phyloP scores from a whole-genome alignment of 495 filamentous ascomycete genomes.

The Penicillium parvum region DNA sequence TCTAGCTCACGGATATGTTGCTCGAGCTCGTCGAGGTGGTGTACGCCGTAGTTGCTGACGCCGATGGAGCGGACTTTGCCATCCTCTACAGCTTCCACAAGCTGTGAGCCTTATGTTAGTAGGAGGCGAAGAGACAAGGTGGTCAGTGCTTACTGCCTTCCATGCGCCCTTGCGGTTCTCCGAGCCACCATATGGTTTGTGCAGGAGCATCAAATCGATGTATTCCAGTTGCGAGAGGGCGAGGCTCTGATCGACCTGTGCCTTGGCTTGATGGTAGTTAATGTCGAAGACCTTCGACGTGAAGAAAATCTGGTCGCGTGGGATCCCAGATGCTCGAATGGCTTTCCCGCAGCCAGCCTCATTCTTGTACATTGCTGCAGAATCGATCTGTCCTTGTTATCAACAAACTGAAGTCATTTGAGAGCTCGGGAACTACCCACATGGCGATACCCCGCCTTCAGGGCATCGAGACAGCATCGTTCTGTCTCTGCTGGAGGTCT shows the following conservation, averaged over 20 bases:
- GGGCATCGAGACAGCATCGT: slow-evolving; percentile 42
- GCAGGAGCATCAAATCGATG: slow-evolving; percentile 63
- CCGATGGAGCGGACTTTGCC: slow-evolving; percentile 58
- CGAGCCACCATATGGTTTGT: slow-evolving; percentile 61
- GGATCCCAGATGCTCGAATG: slow-evolving; percentile 43
- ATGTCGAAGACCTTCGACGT: slow-evolving; percentile 62
- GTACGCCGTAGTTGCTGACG: slow-evolving; percentile 64
- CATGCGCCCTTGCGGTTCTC: slow-evolving; percentile 56
- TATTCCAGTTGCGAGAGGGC: slow-evolving; percentile 52
- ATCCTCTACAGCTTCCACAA: slow-evolving; percentile 59
- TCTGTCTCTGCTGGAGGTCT: slow-evolving; percentile 8
- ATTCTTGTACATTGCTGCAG: slow-evolving; percentile 62
- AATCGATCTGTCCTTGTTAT: slow-evolving; percentile 43
- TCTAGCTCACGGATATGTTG: slow-evolving; percentile 16
- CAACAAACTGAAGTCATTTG: neutral
- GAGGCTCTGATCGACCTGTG: slow-evolving; percentile 52
- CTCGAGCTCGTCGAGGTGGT: slow-evolving; percentile 61
- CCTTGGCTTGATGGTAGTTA: slow-evolving; percentile 53
- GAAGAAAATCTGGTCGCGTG: slow-evolving; percentile 59
- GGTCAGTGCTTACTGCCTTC: slow-evolving; percentile 38
- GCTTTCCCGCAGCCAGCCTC: slow-evolving; percentile 56
- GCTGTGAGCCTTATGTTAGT: slow-evolving; percentile 6
- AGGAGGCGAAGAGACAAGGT: neutral
- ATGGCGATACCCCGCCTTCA: slow-evolving; percentile 65
- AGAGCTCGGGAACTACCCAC: slow-evolving; percentile 24